phyloP scores from a whole-genome alignment of 495 filamentous ascomycete species.

The Trichoderma virens region DNA sequence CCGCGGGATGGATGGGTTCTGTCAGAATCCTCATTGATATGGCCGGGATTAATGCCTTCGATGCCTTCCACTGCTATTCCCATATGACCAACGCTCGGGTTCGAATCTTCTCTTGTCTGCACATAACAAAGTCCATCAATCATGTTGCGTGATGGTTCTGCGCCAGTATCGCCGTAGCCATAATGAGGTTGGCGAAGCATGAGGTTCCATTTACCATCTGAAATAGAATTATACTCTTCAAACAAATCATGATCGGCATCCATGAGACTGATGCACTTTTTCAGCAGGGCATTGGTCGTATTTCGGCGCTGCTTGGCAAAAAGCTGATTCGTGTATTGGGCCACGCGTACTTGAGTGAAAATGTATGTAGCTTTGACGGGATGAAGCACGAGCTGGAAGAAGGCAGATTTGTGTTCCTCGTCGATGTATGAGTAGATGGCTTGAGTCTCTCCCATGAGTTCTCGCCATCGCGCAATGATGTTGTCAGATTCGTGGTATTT shows the following conservation, averaged over 20 bases:
- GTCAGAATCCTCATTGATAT: constrained; percentile 1
- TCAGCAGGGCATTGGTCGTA: not conserved
- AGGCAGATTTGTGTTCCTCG: constrained; percentile 42
- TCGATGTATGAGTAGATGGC: constrained; percentile 47
- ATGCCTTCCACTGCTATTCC: not conserved
- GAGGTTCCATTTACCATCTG: constrained; percentile 1
- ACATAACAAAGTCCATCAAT: constrained; percentile 1
- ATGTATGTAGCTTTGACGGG: constrained; percentile 31
- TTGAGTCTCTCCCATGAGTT: constrained; percentile 46
- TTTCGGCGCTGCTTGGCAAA: constrained; percentile 4
- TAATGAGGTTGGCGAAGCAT: not conserved
- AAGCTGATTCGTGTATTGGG: not conserved
- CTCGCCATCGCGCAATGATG: constrained; percentile 55
- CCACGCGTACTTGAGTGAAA: not conserved
- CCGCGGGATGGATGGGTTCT: not conserved
- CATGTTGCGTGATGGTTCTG: constrained; percentile 1
- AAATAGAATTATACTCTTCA: not conserved
- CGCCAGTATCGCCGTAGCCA: not conserved
- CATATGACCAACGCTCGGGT: constrained; percentile 1
- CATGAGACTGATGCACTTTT: constrained; percentile 1
- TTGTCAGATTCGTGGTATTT: constrained; percentile 67
- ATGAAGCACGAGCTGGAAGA: constrained; percentile 65
- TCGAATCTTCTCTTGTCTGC: not conserved
- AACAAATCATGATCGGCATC: not conserved
- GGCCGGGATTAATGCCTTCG: not conserved